Conservation (phyloP, 75 land plant species). For the Sequoia sempervirens region DNA sequence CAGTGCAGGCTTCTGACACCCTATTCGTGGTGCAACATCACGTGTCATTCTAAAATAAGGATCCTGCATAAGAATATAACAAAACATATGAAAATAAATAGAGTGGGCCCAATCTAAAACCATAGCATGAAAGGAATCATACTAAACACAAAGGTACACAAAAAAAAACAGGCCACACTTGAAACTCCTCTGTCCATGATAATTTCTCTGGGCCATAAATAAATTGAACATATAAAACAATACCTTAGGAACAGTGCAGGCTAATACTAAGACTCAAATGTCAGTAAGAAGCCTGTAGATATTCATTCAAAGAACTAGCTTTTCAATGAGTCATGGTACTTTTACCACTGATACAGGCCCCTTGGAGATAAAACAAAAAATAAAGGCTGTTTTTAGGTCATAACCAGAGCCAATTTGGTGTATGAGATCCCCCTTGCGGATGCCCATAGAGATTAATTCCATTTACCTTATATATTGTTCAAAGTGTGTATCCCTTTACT, state of each 20-base stretch:
- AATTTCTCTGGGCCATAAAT: background rate
- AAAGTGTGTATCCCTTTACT: background rate
- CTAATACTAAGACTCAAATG: background rate
- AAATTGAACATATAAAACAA: background rate
- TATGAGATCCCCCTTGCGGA: background rate
- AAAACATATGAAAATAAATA: background rate
- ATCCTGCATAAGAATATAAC: conserved; percentile 57
- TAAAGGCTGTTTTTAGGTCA: background rate
- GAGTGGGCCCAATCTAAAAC: background rate
- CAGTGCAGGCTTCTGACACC: conserved; percentile 85
- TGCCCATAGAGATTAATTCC: background rate
- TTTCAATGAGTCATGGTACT: background rate
- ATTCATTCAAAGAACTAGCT: background rate
- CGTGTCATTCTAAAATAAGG: conserved; percentile 98
- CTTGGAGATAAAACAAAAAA: background rate
- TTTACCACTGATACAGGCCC: background rate
- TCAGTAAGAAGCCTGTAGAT: background rate
- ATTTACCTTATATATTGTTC: background rate
- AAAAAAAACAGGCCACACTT: background rate
- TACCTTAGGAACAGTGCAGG: background rate
- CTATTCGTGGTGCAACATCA: conserved; percentile 94
- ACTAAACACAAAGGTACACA: background rate
- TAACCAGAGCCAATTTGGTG: background rate
- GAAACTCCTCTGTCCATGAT: background rate
- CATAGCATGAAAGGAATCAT: background rate